These are phyloP conservation scores for Lathyrus sativus DNA, from an alignment of 306 rosid genomes.

Conservation along the genomic window DNA sequence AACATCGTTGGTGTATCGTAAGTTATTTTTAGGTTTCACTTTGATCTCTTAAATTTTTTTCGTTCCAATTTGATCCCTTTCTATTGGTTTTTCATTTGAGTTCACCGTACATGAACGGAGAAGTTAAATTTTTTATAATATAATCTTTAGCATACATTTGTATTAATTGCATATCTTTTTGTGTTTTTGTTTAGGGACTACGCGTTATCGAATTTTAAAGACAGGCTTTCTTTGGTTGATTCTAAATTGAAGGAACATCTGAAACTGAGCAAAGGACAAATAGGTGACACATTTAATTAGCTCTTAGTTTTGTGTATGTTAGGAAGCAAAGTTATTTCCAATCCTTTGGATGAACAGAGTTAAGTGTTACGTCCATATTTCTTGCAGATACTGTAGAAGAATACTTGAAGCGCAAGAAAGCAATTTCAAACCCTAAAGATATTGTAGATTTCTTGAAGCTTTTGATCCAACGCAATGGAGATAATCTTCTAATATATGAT, in stretches of 20 bases:
- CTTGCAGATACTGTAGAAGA: constrained; percentile 35
- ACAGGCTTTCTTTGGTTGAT: constrained; percentile 20
- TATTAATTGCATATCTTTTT: neutral
- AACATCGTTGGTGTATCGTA: constrained; percentile 36
- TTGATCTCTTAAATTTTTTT: neutral
- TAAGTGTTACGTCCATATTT: constrained; percentile 1
- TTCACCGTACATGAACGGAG: neutral
- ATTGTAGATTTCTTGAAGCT: constrained; percentile 42
- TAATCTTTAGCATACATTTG: neutral
- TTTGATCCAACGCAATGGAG: constrained; percentile 32
- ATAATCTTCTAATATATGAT: constrained; percentile 30
- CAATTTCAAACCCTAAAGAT: constrained; percentile 38
- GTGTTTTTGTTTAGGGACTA: constrained; percentile 34
- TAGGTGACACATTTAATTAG: constrained; percentile 12
- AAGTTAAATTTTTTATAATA: neutral
- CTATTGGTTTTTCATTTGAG: neutral
- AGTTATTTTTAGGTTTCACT: neutral
- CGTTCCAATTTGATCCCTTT: neutral
- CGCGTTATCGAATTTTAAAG: constrained; percentile 25
- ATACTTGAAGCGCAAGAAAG: constrained; percentile 31
- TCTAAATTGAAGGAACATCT: constrained; percentile 29
- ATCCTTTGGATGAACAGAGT: neutral
- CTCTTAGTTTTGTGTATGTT: constrained; percentile 9
- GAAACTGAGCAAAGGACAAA: constrained; percentile 25
- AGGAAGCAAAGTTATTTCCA: neutral